A percentile compares a stretch with the other conserved stretches of the same genome.
Conservation (phyloP, 345 rosid genomes). For the Lepidium sativum region DNA sequence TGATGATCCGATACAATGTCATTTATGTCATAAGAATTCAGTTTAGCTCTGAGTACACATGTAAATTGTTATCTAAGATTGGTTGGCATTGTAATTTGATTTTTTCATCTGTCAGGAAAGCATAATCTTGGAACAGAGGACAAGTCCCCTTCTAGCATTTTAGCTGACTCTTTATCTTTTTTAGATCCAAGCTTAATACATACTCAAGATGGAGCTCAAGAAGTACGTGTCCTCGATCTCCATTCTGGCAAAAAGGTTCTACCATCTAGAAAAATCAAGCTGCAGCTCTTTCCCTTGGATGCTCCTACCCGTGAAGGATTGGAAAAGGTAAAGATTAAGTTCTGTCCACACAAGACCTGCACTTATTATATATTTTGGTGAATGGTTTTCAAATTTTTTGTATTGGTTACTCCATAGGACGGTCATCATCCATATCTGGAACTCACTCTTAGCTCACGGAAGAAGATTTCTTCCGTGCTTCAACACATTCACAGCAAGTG, state of each 20-base stretch:
- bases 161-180: slow-evolving; percentile 7
- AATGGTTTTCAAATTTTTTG: neutral
- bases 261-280: slow-evolving; percentile 49
- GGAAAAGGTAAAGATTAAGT: slow-evolving; percentile 49
- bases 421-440: slow-evolving; percentile 90
- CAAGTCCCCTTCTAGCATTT: slow-evolving; percentile 18
- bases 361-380: neutral
- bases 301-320: slow-evolving; percentile 48
- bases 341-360: neutral
- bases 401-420: slow-evolving; percentile 34
- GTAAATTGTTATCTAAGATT: no score
- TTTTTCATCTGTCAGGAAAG: slow-evolving; percentile 10
- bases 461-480: slow-evolving; percentile 67
- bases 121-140: slow-evolving; percentile 14
- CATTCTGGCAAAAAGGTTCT: slow-evolving; percentile 24
- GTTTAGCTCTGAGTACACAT: neutral
- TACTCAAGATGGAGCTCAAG: slow-evolving; percentile 9
- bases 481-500: slow-evolving; percentile 62
- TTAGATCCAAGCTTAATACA: slow-evolving; percentile 2
- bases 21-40: neutral
- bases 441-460: slow-evolving; percentile 60
- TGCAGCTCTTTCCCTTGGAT: slow-evolving; percentile 87
- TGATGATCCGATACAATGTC: neutral
- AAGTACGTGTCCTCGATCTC: slow-evolving; percentile 12
- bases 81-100: neutral